Percentiles rank a stretch among this genome's conserved stretches.
phyloP scores from a whole-genome alignment of 2,329 filamentous ascomycete genomes.

The Xylariaceae sp. region DNA sequence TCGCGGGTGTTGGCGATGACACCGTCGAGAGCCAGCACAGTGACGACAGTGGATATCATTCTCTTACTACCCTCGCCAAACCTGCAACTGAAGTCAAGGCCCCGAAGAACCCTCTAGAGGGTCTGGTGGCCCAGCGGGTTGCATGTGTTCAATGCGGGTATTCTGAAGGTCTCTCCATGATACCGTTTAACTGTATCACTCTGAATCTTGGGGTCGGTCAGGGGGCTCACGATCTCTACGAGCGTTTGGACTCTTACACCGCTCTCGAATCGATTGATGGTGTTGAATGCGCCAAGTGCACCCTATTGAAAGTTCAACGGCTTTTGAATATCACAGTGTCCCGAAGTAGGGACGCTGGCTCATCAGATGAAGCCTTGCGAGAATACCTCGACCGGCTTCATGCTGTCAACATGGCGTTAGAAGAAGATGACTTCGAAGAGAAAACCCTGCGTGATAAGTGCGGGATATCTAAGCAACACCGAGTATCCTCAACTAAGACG shows the following conservation, averaged over 20 bases:
- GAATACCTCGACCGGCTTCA: slow-evolving; percentile 52
- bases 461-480: slow-evolving; percentile 60
- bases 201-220: slow-evolving; percentile 66
- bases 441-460: slow-evolving; percentile 58
- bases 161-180: slow-evolving; percentile 82
- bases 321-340: slow-evolving; percentile 45
- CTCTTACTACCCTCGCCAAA: slow-evolving; percentile 36
- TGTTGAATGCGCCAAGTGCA: slow-evolving; percentile 89
- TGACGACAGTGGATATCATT: slow-evolving; percentile 54
- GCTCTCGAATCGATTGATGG: slow-evolving; percentile 79
- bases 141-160: slow-evolving; percentile 80
- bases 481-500: slow-evolving; percentile 75
- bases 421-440: slow-evolving; percentile 74
- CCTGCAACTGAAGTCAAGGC: slow-evolving; percentile 32
- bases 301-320: slow-evolving; percentile 55
- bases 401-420: slow-evolving; percentile 64
- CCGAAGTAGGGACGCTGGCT: slow-evolving; percentile 32
- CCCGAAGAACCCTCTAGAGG: slow-evolving; percentile 74
- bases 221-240: slow-evolving; percentile 62
- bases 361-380: slow-evolving; percentile 46
- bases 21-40: slow-evolving; percentile 44
- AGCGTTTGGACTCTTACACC: slow-evolving; percentile 80
- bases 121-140: slow-evolving; percentile 79
- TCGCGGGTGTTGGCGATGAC: slow-evolving; percentile 38
- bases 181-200: slow-evolving; percentile 89